phyloP scores from a whole-genome alignment of 2,329 filamentous ascomycete species.

The Trichoderma asperellum region DNA sequence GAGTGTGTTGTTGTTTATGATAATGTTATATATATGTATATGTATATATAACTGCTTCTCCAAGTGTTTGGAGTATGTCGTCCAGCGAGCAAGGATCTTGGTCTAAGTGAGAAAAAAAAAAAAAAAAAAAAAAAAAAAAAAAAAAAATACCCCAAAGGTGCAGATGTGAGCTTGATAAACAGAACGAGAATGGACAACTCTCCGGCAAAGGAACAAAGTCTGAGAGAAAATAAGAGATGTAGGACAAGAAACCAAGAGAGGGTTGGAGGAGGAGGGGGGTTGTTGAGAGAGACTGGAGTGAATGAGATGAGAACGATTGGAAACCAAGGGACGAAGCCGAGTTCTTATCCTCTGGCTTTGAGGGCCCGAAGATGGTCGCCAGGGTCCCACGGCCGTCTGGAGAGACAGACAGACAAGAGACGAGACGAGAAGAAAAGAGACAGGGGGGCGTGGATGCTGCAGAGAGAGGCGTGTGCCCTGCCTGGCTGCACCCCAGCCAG shows the following conservation, averaged over 20 bases:
- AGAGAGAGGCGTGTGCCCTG: not conserved
- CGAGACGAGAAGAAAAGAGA: no score
- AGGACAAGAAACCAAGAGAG: slow-evolving; percentile 2
- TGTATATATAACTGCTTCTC: not conserved
- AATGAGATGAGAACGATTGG: slow-evolving; percentile 33
- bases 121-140: no score
- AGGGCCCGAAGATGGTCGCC: slow-evolving; percentile 21
- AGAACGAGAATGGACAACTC: not conserved
- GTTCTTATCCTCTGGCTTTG: slow-evolving; percentile 38
- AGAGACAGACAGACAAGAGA: no score
- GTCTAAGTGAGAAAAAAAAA: slow-evolving; percentile 2
- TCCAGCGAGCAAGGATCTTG: slow-evolving; percentile 12
- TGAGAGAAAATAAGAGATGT: slow-evolving; percentile 2
- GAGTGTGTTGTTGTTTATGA: not conserved
- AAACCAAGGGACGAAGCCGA: slow-evolving; percentile 36
- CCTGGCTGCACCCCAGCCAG: not conserved
- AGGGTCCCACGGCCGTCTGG: not conserved
- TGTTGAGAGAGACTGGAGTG: slow-evolving; percentile 1
- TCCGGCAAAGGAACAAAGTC: no score
- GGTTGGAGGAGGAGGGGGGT: not conserved
- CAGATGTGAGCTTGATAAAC: not conserved
- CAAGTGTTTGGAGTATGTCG: slow-evolving; percentile 23
- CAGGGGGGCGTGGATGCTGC: slow-evolving; percentile 10
- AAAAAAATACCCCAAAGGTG: not conserved
- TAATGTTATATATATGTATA: not conserved